Percentiles rank a stretch among this genome's conserved stretches.
These are phyloP conservation scores for Saccharomyces kudriavzevii DNA, from an alignment of 805 yeast species.

Conservation along the genomic window DNA sequence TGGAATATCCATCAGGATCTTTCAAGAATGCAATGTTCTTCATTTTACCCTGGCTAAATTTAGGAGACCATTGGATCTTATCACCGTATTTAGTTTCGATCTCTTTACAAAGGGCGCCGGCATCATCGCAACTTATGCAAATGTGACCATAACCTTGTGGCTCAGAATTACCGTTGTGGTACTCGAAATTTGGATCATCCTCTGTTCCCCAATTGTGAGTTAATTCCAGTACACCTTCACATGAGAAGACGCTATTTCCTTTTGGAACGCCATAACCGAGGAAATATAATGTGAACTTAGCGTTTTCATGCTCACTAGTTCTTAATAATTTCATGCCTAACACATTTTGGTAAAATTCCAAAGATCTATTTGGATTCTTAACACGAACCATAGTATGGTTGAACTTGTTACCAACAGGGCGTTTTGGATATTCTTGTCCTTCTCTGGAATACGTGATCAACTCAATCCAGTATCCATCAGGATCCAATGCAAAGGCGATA, in stretches of 20 bases:
- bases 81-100: slow-evolving; percentile 40
- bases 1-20: slow-evolving; percentile 87
- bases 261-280: slow-evolving; percentile 50
- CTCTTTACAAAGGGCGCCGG: slow-evolving; percentile 39
- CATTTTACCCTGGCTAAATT: slow-evolving; percentile 48
- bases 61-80: slow-evolving; percentile 50
- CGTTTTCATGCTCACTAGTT: slow-evolving; percentile 49
- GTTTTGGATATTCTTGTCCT: slow-evolving; percentile 7
- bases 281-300: slow-evolving; percentile 80
- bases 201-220: slow-evolving; percentile 98
- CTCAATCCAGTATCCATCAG: slow-evolving; percentile 96
- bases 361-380: slow-evolving; percentile 68
- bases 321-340: slow-evolving; percentile 74
- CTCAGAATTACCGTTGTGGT: slow-evolving; percentile 75
- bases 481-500: slow-evolving; percentile 92
- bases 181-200: slow-evolving; percentile 58
- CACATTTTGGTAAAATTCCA: slow-evolving; percentile 69
- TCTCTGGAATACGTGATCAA: slow-evolving; percentile 47
- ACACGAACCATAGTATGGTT: slow-evolving; percentile 93
- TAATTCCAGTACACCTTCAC: slow-evolving; percentile 75
- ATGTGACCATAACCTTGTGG: slow-evolving; percentile 85
- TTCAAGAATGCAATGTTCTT: slow-evolving; percentile 60
- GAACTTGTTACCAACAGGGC: slow-evolving; percentile 33
- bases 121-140: slow-evolving; percentile 60
- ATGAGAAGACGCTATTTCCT: slow-evolving; percentile 36